These are phyloP conservation scores for Ceratocystis eucalypticola DNA, from an alignment of 2,329 filamentous ascomycete species.

Conservation along the genomic window DNA sequence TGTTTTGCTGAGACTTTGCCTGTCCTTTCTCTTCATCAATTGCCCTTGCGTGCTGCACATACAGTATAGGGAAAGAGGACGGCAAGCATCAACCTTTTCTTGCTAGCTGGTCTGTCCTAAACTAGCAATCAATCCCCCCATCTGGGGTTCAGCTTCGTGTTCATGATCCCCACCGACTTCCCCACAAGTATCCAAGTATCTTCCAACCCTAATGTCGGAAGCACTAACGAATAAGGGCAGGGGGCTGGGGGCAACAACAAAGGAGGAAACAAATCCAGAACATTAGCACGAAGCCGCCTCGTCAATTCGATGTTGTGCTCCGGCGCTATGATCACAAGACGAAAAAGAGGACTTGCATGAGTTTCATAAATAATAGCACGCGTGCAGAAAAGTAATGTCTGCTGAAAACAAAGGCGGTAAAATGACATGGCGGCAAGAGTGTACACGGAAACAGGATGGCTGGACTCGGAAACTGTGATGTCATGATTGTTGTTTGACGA, in stretches of 20 bases:
- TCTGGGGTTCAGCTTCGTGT: conserved; percentile 2
- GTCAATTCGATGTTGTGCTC: neutral
- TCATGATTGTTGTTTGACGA: neutral
- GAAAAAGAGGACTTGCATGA: neutral
- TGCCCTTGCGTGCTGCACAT: neutral
- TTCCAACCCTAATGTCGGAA: neutral
- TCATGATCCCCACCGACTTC: conserved; percentile 3
- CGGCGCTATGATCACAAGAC: too few relatives aligned
- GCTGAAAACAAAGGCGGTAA: neutral
- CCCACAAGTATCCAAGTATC: neutral
- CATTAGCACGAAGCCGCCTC: neutral
- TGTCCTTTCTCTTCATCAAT: neutral
- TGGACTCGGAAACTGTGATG: neutral
- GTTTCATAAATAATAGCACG: neutral
- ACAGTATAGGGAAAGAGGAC: neutral
- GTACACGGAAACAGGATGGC: neutral
- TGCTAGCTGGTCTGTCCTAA: conserved; percentile 1
- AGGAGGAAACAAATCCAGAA: neutral
- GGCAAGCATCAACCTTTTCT: neutral
- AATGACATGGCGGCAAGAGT: neutral
- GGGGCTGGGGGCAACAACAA: neutral
- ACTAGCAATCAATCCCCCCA: conserved; percentile 1
- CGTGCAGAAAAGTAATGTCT: neutral
- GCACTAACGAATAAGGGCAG: neutral
- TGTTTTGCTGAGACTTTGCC: neutral